These are phyloP conservation scores for Russula lepida DNA, from an alignment of 768 basidiomycete genomes.

Conservation along the genomic window DNA sequence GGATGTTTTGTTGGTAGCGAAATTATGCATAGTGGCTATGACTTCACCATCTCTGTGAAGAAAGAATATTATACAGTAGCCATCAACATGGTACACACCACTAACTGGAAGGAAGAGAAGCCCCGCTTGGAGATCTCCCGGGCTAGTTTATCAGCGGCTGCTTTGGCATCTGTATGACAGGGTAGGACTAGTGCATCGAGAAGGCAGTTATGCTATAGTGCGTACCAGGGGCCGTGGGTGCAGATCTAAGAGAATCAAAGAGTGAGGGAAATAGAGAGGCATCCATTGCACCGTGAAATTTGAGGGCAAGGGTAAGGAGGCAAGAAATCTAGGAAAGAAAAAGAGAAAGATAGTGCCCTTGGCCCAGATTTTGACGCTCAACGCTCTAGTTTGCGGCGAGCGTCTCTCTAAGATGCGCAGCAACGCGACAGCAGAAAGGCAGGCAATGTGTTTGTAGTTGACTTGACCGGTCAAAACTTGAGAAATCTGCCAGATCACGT, in stretches of 20 bases:
- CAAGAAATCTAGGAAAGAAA: conserved; percentile 4
- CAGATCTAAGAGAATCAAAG: conserved; percentile 33
- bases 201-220: neutral
- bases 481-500: conserved; percentile 1
- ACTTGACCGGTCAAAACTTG: neutral
- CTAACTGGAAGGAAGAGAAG: conserved; percentile 52
- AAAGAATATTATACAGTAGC: conserved; percentile 16
- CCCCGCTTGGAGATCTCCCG: conserved; percentile 60
- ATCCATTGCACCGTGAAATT: conserved; percentile 26
- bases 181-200: neutral
- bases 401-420: conserved; percentile 7
- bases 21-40: conserved; percentile 54
- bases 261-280: conserved; percentile 39
- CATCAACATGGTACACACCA: conserved; percentile 14
- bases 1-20: conserved; percentile 77
- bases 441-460: neutral
- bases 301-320: neutral
- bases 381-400: neutral
- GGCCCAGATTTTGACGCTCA: conserved; percentile 11
- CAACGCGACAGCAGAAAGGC: neutral
- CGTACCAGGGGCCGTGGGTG: conserved; percentile 34
- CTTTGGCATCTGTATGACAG: conserved; percentile 59
- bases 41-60: conserved; percentile 50
- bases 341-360: conserved; percentile 3
- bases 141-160: conserved; percentile 72